These are phyloP conservation scores for Grigorovia yakushimaensis DNA, from an alignment of 805 yeast genomes.

Conservation along the genomic window DNA sequence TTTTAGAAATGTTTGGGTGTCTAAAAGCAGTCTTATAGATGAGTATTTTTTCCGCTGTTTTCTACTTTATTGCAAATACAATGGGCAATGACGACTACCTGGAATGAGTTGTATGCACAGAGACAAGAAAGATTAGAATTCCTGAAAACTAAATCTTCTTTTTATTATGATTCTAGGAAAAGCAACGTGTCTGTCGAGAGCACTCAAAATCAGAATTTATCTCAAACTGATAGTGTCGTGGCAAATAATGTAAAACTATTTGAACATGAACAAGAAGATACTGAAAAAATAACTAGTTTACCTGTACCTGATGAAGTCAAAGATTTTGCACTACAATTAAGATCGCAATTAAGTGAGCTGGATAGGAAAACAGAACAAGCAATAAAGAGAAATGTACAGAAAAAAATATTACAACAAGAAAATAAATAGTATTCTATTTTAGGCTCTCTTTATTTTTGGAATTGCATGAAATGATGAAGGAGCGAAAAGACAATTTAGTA, in stretches of 20 bases:
- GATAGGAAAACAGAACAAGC: conserved; percentile 35
- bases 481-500: too few relatives aligned
- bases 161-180: not conserved
- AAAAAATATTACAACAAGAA: not conserved
- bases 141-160: not conserved
- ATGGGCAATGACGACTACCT: not conserved
- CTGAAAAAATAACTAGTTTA: conserved; percentile 6
- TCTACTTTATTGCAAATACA: not conserved
- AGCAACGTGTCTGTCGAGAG: too few relatives aligned
- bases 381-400: conserved; percentile 1
- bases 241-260: not conserved
- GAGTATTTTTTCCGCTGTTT: not conserved
- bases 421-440: too few relatives aligned
- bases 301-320: conserved; percentile 17
- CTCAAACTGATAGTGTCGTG: not conserved
- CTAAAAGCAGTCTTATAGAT: not conserved
- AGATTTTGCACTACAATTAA: conserved; percentile 33
- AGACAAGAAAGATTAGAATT: not conserved
- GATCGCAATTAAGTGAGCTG: conserved; percentile 31
- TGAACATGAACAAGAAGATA: not conserved
- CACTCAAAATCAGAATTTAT: not conserved
- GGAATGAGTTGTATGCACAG: not conserved
- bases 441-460: too few relatives aligned
- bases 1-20: conserved; percentile 3
- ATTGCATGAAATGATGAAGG: too few relatives aligned